Evolutionary conservation across 495 filamentous ascomycete genomes (phyloP), one percentile per base, ranked within the genome.

Genomic region (Aspergillus hancockii): DNA sequence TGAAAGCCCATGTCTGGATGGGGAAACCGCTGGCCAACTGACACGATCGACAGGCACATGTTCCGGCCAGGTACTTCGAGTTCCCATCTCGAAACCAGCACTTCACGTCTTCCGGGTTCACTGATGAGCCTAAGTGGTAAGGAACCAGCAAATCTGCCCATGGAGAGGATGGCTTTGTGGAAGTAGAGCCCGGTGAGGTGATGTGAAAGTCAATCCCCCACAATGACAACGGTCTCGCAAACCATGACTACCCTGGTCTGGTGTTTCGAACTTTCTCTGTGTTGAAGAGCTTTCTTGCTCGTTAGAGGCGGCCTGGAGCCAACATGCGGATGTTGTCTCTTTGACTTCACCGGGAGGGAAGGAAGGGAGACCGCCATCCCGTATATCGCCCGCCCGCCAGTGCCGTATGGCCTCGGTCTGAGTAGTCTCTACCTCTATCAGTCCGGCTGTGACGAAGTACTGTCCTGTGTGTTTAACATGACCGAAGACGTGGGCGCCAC

Each of bases 1-100:
- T 70, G 59, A 90, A 91, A 0, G 84, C 79, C 87, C 89, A 92
- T 9, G 78, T 68, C 59, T 88, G 85, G 52, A 88, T 81, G 49
- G 90, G 87, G 65, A 85, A 87, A 3, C 88, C 89, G 4, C 81
- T 81, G 5, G 74, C 69, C 10, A 83, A 68, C 25, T 88, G 82
- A 69, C 89, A 92, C 3, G 82, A 82, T 5, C 66, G 71, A 68
- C 88, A 91, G 0, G 79, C 77, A 66, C 88, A 90, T n/a, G 81
- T 81, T 5, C 86, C 87, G 9, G 85, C 82, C 2, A 88, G 72
- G 70, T 85, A 91, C 47, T 75, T 81, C n/a, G 63, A 76, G 30
- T 70, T 62, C 41, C 59, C 62, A 3, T 60, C 65, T 49, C 68
- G 68, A 4, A 86, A 66, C 79, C 81, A 86, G 83, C 83, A 88